Base-by-base conservation (phyloP, 23 red algal species). In the Gracilaria gracilis region DNA sequence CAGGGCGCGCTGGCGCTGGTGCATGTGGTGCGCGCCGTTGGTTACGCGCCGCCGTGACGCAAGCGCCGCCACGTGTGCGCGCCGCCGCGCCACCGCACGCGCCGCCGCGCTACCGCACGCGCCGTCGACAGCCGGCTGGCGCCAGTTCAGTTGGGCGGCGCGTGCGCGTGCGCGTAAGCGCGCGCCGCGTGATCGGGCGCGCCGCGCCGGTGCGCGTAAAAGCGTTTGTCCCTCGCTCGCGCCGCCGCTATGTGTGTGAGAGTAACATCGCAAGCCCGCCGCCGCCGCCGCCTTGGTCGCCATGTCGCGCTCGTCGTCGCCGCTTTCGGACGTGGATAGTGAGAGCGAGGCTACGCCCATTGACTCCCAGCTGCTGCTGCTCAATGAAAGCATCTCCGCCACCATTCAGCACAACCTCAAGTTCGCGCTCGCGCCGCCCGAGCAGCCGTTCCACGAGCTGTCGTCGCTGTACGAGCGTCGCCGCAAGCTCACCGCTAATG, bases 1-100 rank as follows among this genome's bases (percentile, higher is more conserved):
- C 92, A 95, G 72, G 96, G 96, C 39, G 96, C 92, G n/a, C 75
- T 91, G 73, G 96, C 90, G 29, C 86, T 94, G 82, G 61, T 39
- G 51, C 85, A 83, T 23, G 53, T 92, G n/a, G 91, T 73, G 38
- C 34, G 32, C 33, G 64, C 47, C 55, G 74, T 86, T 0, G 62
- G 91, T 31, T 75, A 4, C 19, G 69, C 69, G n/a, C n/a, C 69
- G 66, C 31, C 9, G 21, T 67, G 21, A 33, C 21, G 61, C 29
- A 46, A 11, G 42, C 42, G 42, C 5, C 42, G 42, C 42, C 11
- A 7, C 11, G 42, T 11, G 42, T 11, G 42, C 42, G 42, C 42
- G 42, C 42, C 42, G 42, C 42, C 42, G 42, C 42, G 5, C 5
- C 42, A 11, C 42, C 42, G 42, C 42, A 46, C 42, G 42, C 42